Base-by-base conservation (phyloP, 2,329 filamentous ascomycete genomes). In the Epichloe sibirici region DNA sequence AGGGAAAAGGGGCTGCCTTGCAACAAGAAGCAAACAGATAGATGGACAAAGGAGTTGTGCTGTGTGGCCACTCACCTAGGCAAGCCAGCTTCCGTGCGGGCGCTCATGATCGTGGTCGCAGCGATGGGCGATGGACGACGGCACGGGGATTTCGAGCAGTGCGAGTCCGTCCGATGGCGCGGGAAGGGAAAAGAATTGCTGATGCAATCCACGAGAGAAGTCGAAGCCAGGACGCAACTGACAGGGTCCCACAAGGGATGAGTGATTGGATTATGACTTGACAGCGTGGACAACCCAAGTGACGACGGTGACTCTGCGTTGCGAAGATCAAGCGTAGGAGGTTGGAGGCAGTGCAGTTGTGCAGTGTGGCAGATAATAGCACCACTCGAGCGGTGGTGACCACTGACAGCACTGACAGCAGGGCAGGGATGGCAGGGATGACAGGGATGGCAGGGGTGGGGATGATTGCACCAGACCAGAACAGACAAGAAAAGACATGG, bases 41-140 rank as follows among this genome's bases (percentile, higher is more conserved):
- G 43, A 57, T 44, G 55, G 52, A 45, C 40, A 42, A 48, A 48
- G 48, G 51, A 25, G 9, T 25, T 31, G 31, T 17, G 45, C 49
- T 28, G 53, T 52, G 38, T 35, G 42, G 55, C 54, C 51, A 63
- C 68, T 62, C 57, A 70, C 68, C 58, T 64, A 39, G 66, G 61
- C 56, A 63, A 61, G 59, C 66, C 66, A 56, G 68, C 61, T 58
- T 70, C 68, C 55, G 64, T 61, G 59, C 68, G 68, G 62, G 58
- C 63, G 57, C 56, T 60, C 59, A 61, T 62, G 51, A 39, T 53
- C 34, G 48, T 48, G 37, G 45, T 48, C 43, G 52, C 49, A 40
- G 25, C 21, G 40, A 52, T 39, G 49, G 49, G n/a, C 23, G 43
- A 52, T 39, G 49, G 52, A 45, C 23, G 52, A 45, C 31, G 43